Evolutionary conservation across 345 rosid species (phyloP).

Genomic region (Sisymbrium altissimum): DNA sequence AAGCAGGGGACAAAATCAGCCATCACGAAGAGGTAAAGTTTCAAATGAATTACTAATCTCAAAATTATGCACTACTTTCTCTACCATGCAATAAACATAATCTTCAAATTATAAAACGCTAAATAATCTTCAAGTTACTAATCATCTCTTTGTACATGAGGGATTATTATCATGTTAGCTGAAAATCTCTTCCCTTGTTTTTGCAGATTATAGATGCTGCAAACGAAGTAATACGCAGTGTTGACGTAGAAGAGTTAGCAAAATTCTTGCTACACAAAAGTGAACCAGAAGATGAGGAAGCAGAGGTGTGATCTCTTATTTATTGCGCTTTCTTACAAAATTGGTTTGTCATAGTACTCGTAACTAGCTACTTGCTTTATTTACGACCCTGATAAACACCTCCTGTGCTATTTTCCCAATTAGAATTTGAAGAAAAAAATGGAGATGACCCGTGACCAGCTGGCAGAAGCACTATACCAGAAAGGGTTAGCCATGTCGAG

Average conservation of each 20-base stretch:
- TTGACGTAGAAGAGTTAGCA: conserved; percentile 73
- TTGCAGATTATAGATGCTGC: conserved; percentile 74
- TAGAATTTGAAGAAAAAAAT: conserved; percentile 71
- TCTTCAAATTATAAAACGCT: neutral
- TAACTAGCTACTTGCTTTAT: neutral
- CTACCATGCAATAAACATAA: too few relatives aligned
- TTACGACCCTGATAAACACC: neutral
- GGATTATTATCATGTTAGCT: neutral
- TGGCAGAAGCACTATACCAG: conserved; percentile 81
- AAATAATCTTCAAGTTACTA: neutral
- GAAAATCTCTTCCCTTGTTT: conserved; percentile 20
- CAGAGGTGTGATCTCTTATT: conserved; percentile 52
- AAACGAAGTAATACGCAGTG: conserved; percentile 68
- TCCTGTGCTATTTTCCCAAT: neutral
- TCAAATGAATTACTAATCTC: neutral
- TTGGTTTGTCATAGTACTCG: neutral
- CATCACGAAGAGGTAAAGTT: conserved; percentile 62
- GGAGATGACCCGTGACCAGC: conserved; percentile 80
- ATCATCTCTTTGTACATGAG: neutral
- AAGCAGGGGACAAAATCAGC: conserved; percentile 57
- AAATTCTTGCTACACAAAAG: conserved; percentile 58
- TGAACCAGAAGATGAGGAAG: conserved; percentile 92
- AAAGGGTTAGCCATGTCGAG: conserved; percentile 78
- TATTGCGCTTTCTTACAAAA: neutral
- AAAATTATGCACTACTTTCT: conserved; percentile 2